Percentiles rank a stretch among this genome's conserved stretches.
Conservation (phyloP, 1,284 basidiomycete genomes). For the Mycena sp. region DNA sequence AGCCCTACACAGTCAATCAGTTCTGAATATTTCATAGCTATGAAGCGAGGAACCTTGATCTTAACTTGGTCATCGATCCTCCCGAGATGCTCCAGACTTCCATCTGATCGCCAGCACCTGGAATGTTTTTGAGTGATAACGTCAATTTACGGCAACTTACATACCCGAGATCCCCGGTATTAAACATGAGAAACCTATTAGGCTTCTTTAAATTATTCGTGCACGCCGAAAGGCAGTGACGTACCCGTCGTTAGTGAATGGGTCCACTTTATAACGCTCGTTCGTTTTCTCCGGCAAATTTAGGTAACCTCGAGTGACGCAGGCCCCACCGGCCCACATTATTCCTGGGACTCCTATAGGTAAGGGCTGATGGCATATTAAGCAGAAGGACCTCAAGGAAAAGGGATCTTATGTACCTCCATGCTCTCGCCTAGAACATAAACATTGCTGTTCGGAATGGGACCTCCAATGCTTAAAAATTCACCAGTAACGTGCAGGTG, state of each 20-base stretch:
- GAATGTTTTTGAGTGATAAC: neutral
- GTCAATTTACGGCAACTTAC: neutral
- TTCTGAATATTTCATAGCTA: neutral
- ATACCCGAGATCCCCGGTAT: constrained; percentile 64
- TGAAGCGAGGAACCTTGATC: constrained; percentile 46
- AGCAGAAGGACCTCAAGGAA: neutral
- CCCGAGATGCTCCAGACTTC: constrained; percentile 63
- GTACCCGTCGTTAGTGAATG: constrained; percentile 63
- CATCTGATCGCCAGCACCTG: constrained; percentile 60
- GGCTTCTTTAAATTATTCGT: no score
- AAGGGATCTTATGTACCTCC: neutral
- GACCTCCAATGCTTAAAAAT: constrained; percentile 60
- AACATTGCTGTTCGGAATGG: constrained; percentile 44
- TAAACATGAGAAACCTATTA: constrained; percentile 69
- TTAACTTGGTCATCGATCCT: constrained; percentile 70
- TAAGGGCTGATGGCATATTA: neutral
- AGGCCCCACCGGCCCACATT: constrained; percentile 69
- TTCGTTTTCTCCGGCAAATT: constrained; percentile 63
- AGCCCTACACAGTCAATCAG: constrained; percentile 50
- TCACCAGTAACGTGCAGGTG: constrained; percentile 55
- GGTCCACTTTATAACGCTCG: constrained; percentile 60
- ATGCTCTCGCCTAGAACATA: no score
- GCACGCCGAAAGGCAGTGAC: no score
- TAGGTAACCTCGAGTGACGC: constrained; percentile 62
- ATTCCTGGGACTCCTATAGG: no score